Base-by-base conservation (phyloP, 768 basidiomycete species). In the Calocera viscosa region DNA sequence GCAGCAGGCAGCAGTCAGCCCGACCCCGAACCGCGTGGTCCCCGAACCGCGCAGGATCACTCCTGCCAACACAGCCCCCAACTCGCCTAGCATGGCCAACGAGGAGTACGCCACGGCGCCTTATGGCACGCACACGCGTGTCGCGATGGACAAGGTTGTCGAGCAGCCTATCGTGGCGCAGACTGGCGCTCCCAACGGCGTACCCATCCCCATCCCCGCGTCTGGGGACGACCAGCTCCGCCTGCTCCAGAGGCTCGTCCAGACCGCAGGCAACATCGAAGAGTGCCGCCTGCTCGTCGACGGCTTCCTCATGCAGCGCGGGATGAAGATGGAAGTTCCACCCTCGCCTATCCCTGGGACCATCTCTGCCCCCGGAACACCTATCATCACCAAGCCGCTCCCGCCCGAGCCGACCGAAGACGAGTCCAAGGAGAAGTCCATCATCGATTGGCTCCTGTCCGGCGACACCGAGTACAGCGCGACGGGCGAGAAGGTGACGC, bases 241-340 rank as follows among this genome's bases (percentile, higher is more conserved):
- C 30, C 30, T 60, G 5, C 53, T 60, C 7, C 53, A 60, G 53
- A 60, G 30, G 53, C 53, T 60, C 14, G 53, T 60, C 53, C 53
- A 60, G 53, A 7, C 53, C 14, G 24, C 53, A 7, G 53, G 53
- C 53, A 60, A 32, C 22, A 60, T 60, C 53, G 85, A 87, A 68
- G 93, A 95, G 78, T 93, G 91, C 73, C 88, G 89, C 64, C 78
- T 94, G 47, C 85, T 94, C 67, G 80, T 92, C 32, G 87, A 91
- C 69, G 89, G 91, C 80, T 88, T 90, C 77, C 78, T 95, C 67
- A 81, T 84, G 14, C 85, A 84, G 69, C 81, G 81, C 65, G 84
- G 84, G 19, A 72, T 80, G 53, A 14, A 49, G 24, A 49, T 10
- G 8, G 49, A 49, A 16, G 12, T 10, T 19, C 26, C 53, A 5